These are phyloP conservation scores for Hapsidospora chrysogenum DNA, from an alignment of 495 filamentous ascomycete species.

Conservation along the genomic window DNA sequence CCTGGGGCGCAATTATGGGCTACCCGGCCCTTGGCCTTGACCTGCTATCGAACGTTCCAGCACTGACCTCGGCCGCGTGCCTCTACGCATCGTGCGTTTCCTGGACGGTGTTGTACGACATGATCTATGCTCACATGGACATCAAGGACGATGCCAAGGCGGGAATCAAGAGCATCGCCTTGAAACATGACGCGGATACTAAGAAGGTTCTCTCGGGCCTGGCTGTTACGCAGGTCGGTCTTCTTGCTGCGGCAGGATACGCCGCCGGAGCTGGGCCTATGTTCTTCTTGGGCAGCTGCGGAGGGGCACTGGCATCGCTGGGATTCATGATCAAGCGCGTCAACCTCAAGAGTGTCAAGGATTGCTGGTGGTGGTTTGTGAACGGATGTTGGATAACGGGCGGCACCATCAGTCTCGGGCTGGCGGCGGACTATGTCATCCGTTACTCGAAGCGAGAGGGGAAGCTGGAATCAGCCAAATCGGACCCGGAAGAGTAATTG, in stretches of 20 bases:
- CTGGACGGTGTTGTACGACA: constrained; percentile 94
- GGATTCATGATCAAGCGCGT: constrained; percentile 83
- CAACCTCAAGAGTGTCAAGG: constrained; percentile 61
- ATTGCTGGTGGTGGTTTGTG: constrained; percentile 96
- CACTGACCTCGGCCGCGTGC: constrained; percentile 48
- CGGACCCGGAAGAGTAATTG: no score
- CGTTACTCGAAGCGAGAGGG: constrained; percentile 11
- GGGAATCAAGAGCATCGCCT: constrained; percentile 88
- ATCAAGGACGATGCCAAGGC: constrained; percentile 85
- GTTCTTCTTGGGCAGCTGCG: constrained; percentile 75
- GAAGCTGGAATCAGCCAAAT: not conserved
- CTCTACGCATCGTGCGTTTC: constrained; percentile 77
- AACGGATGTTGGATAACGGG: constrained; percentile 42
- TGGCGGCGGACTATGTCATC: constrained; percentile 32
- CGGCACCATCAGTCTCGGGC: constrained; percentile 30
- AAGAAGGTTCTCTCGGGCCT: constrained; percentile 69
- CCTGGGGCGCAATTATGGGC: constrained; percentile 94
- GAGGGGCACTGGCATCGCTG: constrained; percentile 57
- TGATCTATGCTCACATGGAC: constrained; percentile 99
- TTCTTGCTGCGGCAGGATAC: constrained; percentile 62
- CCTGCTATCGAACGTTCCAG: constrained; percentile 45
- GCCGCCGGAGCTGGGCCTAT: constrained; percentile 62
- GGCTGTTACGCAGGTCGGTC: constrained; percentile 56
- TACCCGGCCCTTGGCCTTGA: constrained; percentile 86
- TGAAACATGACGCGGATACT: constrained; percentile 75